Percentiles rank a stretch among this genome's conserved stretches.
These are phyloP conservation scores for Mortierella sp. DNA, from an alignment of 371 early-diverging fungal genomes.

Conservation along the genomic window DNA sequence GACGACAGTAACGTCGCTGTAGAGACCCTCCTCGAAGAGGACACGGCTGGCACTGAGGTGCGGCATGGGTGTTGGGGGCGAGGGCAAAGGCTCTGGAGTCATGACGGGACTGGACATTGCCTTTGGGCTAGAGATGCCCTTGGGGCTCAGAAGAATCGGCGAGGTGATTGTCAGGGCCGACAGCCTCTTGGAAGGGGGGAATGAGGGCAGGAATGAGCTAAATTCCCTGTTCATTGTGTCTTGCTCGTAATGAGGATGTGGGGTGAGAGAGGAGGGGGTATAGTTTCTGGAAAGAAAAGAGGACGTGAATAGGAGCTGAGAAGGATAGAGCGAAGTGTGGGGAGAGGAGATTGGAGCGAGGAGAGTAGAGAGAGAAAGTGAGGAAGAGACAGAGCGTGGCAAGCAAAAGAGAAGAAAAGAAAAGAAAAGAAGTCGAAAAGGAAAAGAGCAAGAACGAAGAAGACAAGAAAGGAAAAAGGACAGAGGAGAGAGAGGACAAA, in stretches of 20 bases:
- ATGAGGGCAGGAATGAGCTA: conserved; percentile 52
- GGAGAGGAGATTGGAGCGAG: background rate
- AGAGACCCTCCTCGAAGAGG: conserved; percentile 54
- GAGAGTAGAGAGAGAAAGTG: conserved; percentile 2
- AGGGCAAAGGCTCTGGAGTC: conserved; percentile 36
- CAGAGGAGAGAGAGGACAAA: background rate
- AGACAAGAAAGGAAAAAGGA: background rate
- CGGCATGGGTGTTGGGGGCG: conserved; percentile 38
- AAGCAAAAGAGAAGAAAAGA: background rate
- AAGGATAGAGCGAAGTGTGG: conserved; percentile 5
- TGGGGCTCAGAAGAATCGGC: conserved; percentile 23
- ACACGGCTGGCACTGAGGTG: conserved; percentile 57
- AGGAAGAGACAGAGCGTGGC: background rate
- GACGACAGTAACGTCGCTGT: conserved; percentile 44
- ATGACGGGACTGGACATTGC: conserved; percentile 29
- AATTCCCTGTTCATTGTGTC: conserved; percentile 34
- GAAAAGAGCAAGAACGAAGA: background rate
- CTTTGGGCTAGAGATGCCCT: conserved; percentile 6
- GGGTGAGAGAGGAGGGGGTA: background rate
- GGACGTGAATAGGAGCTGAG: background rate
- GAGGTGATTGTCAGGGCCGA: conserved; percentile 50
- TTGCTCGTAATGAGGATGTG: background rate
- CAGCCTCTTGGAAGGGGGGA: conserved; percentile 49
- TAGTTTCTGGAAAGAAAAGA: background rate
- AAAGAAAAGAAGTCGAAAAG: background rate